Percentiles rank a stretch among this genome's conserved stretches.
phyloP scores from a whole-genome alignment of 2,329 filamentous ascomycete genomes.

The Aspergillus ibericus region DNA sequence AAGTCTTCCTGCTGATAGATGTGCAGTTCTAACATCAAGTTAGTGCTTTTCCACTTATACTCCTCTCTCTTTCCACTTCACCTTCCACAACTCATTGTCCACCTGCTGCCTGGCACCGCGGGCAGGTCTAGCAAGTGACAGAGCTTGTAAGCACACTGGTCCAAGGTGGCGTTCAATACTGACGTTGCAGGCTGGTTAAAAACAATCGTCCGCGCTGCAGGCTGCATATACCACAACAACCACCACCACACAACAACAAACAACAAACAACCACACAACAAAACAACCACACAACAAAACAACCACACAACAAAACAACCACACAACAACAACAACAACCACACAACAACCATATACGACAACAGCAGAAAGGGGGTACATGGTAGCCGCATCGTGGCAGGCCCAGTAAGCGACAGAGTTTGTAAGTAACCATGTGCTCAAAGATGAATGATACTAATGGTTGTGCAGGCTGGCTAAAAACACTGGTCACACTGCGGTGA shows the following conservation, averaged over 20 bases:
- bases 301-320: neutral
- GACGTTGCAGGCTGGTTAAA: constrained; percentile 14
- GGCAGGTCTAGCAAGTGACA: constrained; percentile 23
- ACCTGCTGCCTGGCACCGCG: constrained; percentile 3
- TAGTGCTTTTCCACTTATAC: neutral
- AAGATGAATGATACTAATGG: neutral
- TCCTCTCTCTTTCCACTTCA: neutral
- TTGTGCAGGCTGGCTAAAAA: constrained; percentile 14
- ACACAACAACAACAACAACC: too few species aligned
- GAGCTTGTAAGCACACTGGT: constrained; percentile 18
- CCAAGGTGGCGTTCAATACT: neutral
- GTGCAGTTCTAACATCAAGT: neutral
- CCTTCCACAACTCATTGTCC: neutral
- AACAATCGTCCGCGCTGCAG: constrained; percentile 4
- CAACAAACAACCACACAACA: neutral
- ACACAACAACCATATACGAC: neutral
- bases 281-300: too few species aligned
- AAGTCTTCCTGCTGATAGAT: neutral
- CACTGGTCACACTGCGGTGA: constrained; percentile 5
- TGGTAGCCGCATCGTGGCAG: constrained; percentile 1
- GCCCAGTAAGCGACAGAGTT: constrained; percentile 9
- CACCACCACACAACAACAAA: too few species aligned
- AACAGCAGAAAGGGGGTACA: neutral
- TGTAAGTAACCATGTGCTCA: neutral
- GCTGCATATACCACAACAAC: too few species aligned